Evolutionary conservation across 148 eudicot species (phyloP), one percentile per base, ranked within the genome.

Genomic region (Chenopodium album): DNA sequence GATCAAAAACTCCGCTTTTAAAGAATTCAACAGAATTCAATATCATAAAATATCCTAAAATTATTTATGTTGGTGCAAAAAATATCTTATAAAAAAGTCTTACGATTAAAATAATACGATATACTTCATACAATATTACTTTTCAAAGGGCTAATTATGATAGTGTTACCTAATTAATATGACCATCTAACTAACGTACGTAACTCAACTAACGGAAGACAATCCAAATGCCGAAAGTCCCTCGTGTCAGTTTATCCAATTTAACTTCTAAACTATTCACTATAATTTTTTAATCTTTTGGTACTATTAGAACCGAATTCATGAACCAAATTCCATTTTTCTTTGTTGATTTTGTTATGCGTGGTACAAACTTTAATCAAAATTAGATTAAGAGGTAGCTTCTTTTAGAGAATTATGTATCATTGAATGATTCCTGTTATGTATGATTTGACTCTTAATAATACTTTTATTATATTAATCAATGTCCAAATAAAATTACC

Each of bases 191-290:
- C 41, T 4, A 37, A 29, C 23, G 12, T 31, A 29, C 23, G 37
- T 31, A 70, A 60, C 78, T 26, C 29, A 78, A 71, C 78, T 59
- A 83, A 83, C 74, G 9, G 4, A 41, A 54, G 1, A 66, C 66
- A 56, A 56, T 3, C 6, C n/a, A 56, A 54, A 17, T 56, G 62
- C 62, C 62, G 62, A 17, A 14, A 14, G 62, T 2, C 62, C 17
- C 17, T 56, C 62, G 62, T 56, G 62, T 56, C 62, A 56, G 5
- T 14, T 56, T 56, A 16, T 56, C 22, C 1, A 4, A 56, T 14
- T 56, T 56, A 14, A 56, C 62, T 19, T 56, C 17, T 56, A 12
- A 56, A 12, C 5, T 14, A 56, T 56, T 50, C 6, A 56, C 62
- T 56, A 0, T 2, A 19, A 56, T 17, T 14, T 56, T 56, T 56